These are phyloP conservation scores for Saccharomycopsis fermentans DNA, from an alignment of 805 yeast genomes.

Conservation along the genomic window DNA sequence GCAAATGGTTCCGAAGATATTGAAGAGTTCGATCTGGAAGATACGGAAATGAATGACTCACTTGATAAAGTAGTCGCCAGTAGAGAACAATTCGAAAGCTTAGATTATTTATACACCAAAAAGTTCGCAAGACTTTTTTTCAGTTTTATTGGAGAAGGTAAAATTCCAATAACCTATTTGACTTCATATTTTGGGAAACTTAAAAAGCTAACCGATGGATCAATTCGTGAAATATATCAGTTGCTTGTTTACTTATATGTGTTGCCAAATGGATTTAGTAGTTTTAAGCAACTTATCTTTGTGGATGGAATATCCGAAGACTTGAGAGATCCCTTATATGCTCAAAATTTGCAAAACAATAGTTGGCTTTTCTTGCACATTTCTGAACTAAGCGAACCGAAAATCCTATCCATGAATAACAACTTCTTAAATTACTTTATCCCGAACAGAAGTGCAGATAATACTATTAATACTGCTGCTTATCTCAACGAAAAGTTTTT, in stretches of 20 bases:
- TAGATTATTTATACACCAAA: constrained; percentile 11
- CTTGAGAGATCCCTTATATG: constrained; percentile 9
- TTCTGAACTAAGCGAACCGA: neutral
- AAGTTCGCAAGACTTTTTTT: constrained; percentile 9
- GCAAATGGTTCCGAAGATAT: constrained; percentile 11
- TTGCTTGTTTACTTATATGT: constrained; percentile 24
- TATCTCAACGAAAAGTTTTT: constrained; percentile 17
- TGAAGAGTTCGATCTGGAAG: constrained; percentile 23
- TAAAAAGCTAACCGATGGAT: constrained; percentile 29
- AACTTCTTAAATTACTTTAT: constrained; percentile 12
- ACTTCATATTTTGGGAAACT: constrained; percentile 26
- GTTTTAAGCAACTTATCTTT: constrained; percentile 26
- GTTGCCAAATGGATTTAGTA: constrained; percentile 30
- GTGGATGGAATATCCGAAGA: constrained; percentile 19
- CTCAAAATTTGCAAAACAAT: constrained; percentile 10
- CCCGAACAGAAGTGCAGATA: neutral
- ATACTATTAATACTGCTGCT: neutral
- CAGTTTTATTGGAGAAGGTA: neutral
- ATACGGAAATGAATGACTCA: constrained; percentile 17
- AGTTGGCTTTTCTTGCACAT: constrained; percentile 8
- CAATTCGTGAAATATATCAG: constrained; percentile 28
- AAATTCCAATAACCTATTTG: constrained; percentile 19
- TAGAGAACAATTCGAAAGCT: constrained; percentile 3
- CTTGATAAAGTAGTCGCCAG: constrained; percentile 18
- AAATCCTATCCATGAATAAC: constrained; percentile 16